Conservation (phyloP, 768 basidiomycete genomes). For the Boletus fagicola region DNA sequence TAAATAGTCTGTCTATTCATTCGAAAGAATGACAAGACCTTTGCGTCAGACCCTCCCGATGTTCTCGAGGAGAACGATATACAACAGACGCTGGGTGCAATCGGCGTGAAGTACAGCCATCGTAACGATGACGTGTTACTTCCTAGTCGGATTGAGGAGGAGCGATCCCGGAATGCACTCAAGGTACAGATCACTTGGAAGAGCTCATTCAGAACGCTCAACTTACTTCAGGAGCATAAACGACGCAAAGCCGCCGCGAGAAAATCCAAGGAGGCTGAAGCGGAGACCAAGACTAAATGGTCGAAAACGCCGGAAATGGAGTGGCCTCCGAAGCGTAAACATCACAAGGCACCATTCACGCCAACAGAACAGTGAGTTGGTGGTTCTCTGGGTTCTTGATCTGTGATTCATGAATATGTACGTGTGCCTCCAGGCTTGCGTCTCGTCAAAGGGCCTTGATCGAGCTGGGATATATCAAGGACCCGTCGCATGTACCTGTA, state of each 20-base stretch:
- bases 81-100: constrained; percentile 54
- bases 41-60: constrained; percentile 38
- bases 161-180: constrained; percentile 53
- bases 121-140: constrained; percentile 68
- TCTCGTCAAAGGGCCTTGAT: constrained; percentile 60
- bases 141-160: constrained; percentile 67
- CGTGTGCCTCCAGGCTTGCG: constrained; percentile 40
- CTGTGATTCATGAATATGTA: neutral
- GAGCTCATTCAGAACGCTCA: constrained; percentile 4
- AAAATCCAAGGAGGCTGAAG: constrained; percentile 19
- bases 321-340: constrained; percentile 67
- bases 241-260: constrained; percentile 22
- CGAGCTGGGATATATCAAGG: constrained; percentile 56
- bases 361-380: constrained; percentile 52
- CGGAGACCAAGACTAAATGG: constrained; percentile 10
- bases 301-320: constrained; percentile 38
- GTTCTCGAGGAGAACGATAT: constrained; percentile 45
- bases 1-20: neutral
- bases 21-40: neutral
- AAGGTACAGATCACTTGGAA: constrained; percentile 36
- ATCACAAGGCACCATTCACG: constrained; percentile 48
- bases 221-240: constrained; percentile 25
- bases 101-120: constrained; percentile 73
- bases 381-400: neutral
- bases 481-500: constrained; percentile 46